Conservation (phyloP, 2,329 filamentous ascomycete genomes). For the Fusarium nurragi region DNA sequence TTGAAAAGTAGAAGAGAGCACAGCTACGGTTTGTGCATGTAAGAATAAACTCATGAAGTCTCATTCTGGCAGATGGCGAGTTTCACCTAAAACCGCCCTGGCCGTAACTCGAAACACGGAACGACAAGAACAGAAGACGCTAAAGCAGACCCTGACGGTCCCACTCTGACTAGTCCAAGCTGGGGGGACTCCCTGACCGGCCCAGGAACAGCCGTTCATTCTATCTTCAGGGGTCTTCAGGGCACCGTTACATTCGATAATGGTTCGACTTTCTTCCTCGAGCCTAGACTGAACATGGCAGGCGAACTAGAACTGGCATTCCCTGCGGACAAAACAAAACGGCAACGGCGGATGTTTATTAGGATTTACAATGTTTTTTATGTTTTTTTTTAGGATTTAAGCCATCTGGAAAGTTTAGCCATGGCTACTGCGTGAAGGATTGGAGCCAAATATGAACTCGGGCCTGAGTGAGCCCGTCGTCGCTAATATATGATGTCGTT, state of each 20-base stretch:
- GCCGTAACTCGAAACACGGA: conserved; percentile 43
- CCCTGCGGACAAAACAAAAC: conserved; percentile 18
- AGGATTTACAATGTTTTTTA: background rate
- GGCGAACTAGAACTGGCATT: background rate
- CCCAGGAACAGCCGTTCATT: conserved; percentile 5
- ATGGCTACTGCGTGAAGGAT: background rate
- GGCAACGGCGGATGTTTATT: background rate
- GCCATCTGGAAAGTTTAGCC: no score
- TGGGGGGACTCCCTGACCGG: background rate
- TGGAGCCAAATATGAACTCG: background rate
- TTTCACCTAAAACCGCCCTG: conserved; percentile 22
- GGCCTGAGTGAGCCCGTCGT: background rate
- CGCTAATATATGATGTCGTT: background rate
- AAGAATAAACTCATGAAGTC: conserved; percentile 1
- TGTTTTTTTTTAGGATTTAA: background rate
- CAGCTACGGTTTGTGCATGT: conserved; percentile 10
- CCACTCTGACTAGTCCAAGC: background rate
- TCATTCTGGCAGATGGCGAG: conserved; percentile 10
- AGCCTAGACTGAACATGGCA: conserved; percentile 13
- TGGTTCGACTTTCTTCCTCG: conserved; percentile 8
- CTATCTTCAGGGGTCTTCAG: conserved; percentile 7
- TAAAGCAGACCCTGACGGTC: conserved; percentile 5
- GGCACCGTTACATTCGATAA: conserved; percentile 10
- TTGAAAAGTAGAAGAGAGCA: conserved; percentile 12
- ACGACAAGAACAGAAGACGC: conserved; percentile 27